Percentiles rank a stretch among this genome's conserved stretches.
Evolutionary conservation across 2,329 filamentous ascomycete genomes (phyloP).

Genomic region (Dactylellina parvicollis): DNA sequence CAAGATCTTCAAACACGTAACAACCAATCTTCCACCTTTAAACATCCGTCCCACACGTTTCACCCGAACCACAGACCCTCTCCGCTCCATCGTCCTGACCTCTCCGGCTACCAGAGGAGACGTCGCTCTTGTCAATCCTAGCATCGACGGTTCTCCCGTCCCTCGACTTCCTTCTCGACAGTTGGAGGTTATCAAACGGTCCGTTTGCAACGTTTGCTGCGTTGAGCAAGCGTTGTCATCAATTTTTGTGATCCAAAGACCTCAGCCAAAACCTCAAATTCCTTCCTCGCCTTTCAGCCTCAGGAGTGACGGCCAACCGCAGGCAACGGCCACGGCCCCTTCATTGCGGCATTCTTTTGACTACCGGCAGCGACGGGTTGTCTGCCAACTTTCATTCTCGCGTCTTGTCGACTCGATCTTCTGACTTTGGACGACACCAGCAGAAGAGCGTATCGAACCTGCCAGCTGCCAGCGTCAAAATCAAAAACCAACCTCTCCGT

Average conservation of each 20-base stretch:
- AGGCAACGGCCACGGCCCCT: too few species aligned
- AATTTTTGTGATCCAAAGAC: not conserved
- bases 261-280: slow-evolving; percentile 17
- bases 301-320: slow-evolving; percentile 37
- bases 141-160: not conserved
- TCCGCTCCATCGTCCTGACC: not conserved
- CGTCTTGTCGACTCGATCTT: slow-evolving; percentile 2
- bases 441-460: slow-evolving; percentile 43
- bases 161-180: not conserved
- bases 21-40: slow-evolving; percentile 25
- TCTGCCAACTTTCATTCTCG: slow-evolving; percentile 1
- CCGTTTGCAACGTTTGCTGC: slow-evolving; percentile 19
- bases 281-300: slow-evolving; percentile 33
- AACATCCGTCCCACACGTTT: slow-evolving; percentile 25
- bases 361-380: too few species aligned
- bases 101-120: not conserved
- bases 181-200: slow-evolving; percentile 2
- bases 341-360: too few species aligned
- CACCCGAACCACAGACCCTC: slow-evolving; percentile 19
- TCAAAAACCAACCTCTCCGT: slow-evolving; percentile 16
- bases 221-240: slow-evolving; percentile 22
- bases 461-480: slow-evolving; percentile 25
- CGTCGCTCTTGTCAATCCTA: not conserved
- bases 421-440: slow-evolving; percentile 1
- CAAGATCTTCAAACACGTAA: slow-evolving; percentile 37